Conservation (phyloP, 2,329 filamentous ascomycete species). For the Aspergillus sp. region DNA sequence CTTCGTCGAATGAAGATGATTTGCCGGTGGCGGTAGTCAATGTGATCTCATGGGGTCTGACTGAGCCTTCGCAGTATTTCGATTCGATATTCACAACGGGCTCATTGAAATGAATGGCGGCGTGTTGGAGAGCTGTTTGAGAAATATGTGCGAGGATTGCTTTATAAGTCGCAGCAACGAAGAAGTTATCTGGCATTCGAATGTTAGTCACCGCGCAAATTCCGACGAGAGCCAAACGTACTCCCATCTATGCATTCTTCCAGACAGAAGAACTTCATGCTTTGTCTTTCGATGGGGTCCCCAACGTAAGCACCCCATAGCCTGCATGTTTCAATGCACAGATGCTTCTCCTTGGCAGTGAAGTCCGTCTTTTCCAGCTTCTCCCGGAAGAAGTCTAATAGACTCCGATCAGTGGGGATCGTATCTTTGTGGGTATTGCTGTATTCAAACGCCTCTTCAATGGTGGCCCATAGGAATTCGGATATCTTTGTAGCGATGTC, state of each 20-base stretch:
- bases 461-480: slow-evolving; percentile 56
- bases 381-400: slow-evolving; percentile 58
- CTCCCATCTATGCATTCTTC: slow-evolving; percentile 66
- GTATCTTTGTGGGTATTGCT: slow-evolving; percentile 53
- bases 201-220: background rate
- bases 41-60: slow-evolving; percentile 41
- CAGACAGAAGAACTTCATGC: slow-evolving; percentile 63
- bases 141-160: slow-evolving; percentile 57
- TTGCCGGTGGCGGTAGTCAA: slow-evolving; percentile 40
- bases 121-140: slow-evolving; percentile 46
- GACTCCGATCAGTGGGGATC: slow-evolving; percentile 53
- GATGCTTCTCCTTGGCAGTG: slow-evolving; percentile 43
- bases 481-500: slow-evolving; percentile 32
- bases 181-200: slow-evolving; percentile 53
- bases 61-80: slow-evolving; percentile 13
- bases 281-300: slow-evolving; percentile 58
- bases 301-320: slow-evolving; percentile 67
- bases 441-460: slow-evolving; percentile 59
- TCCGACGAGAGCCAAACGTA: slow-evolving; percentile 24
- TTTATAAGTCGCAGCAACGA: slow-evolving; percentile 61
- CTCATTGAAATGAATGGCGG: slow-evolving; percentile 49
- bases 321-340: slow-evolving; percentile 54
- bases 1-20: slow-evolving; percentile 47
- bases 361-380: slow-evolving; percentile 44
- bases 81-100: slow-evolving; percentile 43